Base-by-base conservation (phyloP, 257 asterid species). In the Gentiana dahurica region DNA sequence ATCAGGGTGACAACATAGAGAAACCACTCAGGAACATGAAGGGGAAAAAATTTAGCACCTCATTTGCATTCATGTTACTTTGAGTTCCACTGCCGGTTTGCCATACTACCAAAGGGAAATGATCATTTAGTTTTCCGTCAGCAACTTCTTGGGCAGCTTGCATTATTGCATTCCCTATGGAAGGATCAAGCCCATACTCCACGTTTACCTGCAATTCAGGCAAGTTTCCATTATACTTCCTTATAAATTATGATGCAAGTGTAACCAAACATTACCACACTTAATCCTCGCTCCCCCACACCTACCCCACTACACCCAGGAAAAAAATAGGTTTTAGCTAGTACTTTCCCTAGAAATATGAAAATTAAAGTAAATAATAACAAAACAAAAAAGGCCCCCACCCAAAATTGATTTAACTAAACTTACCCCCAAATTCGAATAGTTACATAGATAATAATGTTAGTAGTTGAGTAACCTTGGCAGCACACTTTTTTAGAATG, bases 1-100 rank as follows among this genome's bases (percentile, higher is more conserved):
- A 24, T 24, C 24, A 24, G 24, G 24, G 24, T 24, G 24, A 24
- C 24, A 24, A 24, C 24, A 24, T 24, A 24, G 24, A 24, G 46
- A 41, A 41, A 41, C 9, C 46, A 41, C 8, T 41, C 6, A 41
- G 9, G 9, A 3, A 0, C 9, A 10, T 3, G 6, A 41, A 4
- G 46, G 8, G 6, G 46, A 41, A 1, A 41, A 41, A 39, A 41
- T 5, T 41, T 41, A 58, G 53, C 61, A 92, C 99, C 97, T 92
- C 97, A 59, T 92, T 92, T 70, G 99, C 99, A 60, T 92, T 92
- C 99, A 92, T 92, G 77, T 92, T 92, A 68, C 95, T 92, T 75
- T 92, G 99, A 58, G 99, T 92, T 45, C 97, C 99, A 70, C 97
- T 88, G 57, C 99, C 97, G 68, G 99, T 92, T 75, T 88, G 97